Evolutionary conservation across 345 rosid species (phyloP), one percentile per base, ranked within the genome.

Genomic region (Orychophragmus violaceus): DNA sequence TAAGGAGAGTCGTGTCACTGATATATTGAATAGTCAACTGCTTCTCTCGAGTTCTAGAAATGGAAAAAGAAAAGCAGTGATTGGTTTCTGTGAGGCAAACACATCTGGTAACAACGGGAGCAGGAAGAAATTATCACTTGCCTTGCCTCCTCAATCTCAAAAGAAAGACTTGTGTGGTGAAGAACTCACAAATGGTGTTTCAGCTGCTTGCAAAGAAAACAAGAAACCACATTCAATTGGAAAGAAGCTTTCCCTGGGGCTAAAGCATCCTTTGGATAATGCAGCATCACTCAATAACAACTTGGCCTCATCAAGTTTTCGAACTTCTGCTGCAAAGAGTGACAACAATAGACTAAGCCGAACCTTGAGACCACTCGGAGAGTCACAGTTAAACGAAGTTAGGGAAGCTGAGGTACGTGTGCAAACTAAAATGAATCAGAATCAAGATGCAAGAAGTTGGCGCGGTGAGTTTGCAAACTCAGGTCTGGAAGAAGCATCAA

Each of bases 231-330:
- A 23, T 18, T 56, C 52, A 4, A 27, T 33, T n/a, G 45, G 75
- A 6, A 79, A 62, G 81, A 83, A 80, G 78, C 87, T 76, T 62
- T 84, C 84, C 3, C 69, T 84, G 14, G 76, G 87, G 37, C 2
- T 16, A 3, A 80, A 73, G 62, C 32, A 70, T 66, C 66, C 82
- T 75, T 21, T 21, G 27, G 27, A 19, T 21, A 21, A 1, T 45
- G 50, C 24, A 45, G 50, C 50, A 45, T 45, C 50, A 45, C 50
- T 3, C 18, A 45, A 8, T 18, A 45, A 46, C 16, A 48, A 5
- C 28, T 12, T 48, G 53, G 53, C 16, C 29, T 5, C 53, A 5
- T 48, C 53, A 2, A 56, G 63, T 32, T 30, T 66, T 10, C 58
- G 17, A 64, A 71, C 65, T 30, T 35, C 66, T 14, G 44, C 54